phyloP scores from a whole-genome alignment of 2,329 filamentous ascomycete genomes.

The Neofusicoccum kwambonambiense region DNA sequence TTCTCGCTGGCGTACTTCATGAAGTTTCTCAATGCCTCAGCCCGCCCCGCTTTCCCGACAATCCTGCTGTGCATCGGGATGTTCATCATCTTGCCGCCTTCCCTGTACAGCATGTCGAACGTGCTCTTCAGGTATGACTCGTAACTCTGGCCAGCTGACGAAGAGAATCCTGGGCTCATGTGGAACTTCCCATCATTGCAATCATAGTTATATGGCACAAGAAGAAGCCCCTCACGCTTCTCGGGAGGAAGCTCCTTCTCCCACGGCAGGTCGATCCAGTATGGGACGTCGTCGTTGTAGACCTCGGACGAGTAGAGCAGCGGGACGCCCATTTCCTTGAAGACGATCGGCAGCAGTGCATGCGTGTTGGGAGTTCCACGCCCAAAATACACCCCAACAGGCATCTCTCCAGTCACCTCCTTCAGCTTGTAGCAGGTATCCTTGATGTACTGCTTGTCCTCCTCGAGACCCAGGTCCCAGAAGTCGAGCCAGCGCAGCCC shows the following conservation, averaged over 20 bases:
- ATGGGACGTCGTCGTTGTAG: conserved; percentile 32
- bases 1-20: conserved; percentile 41
- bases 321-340: conserved; percentile 28
- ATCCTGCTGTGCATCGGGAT: conserved; percentile 44
- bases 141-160: conserved; percentile 38
- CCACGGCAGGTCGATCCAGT: conserved; percentile 30
- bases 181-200: conserved; percentile 47
- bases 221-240: conserved; percentile 39
- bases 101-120: conserved; percentile 43
- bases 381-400: conserved; percentile 38
- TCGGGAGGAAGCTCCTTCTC: conserved; percentile 28
- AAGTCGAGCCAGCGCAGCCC: conserved; percentile 46
- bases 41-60: conserved; percentile 41
- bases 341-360: conserved; percentile 28
- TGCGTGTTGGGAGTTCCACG: conserved; percentile 30
- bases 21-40: conserved; percentile 41
- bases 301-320: conserved; percentile 31
- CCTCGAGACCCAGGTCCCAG: conserved; percentile 37
- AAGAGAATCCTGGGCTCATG: conserved; percentile 44
- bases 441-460: conserved; percentile 42
- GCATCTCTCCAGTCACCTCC: conserved; percentile 33
- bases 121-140: conserved; percentile 40
- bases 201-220: conserved; percentile 42
- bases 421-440: conserved; percentile 37
- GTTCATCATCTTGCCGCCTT: conserved; percentile 46